Conservation (phyloP, 768 basidiomycete genomes). For the Termitomyces sp. region DNA sequence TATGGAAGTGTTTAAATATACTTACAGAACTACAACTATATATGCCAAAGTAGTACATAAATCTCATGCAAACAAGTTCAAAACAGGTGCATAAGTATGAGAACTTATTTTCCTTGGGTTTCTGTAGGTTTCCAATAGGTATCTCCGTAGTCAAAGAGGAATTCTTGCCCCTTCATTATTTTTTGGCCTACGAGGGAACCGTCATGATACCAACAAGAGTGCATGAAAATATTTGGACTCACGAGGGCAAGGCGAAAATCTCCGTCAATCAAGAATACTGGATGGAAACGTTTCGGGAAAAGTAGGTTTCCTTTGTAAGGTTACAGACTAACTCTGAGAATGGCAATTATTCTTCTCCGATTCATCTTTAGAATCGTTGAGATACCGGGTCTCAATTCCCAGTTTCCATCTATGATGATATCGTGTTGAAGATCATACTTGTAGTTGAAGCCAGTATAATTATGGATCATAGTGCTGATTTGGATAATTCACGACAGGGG, state of each 20-base stretch:
- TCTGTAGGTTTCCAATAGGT: not conserved
- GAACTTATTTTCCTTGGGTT: too few relatives aligned
- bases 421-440: not conserved
- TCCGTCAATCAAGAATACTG: slow-evolving; percentile 2
- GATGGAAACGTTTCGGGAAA: not conserved
- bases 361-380: slow-evolving; percentile 14
- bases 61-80: not conserved
- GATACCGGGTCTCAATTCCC: too few relatives aligned
- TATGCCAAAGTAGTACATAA: not conserved
- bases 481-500: not conserved
- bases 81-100: too few relatives aligned
- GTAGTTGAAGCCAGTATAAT: slow-evolving; percentile 8
- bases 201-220: too few relatives aligned
- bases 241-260: slow-evolving; percentile 2
- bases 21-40: not conserved
- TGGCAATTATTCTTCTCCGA: slow-evolving; percentile 13
- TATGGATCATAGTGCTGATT: slow-evolving; percentile 6
- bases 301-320: not conserved
- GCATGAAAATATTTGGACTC: too few relatives aligned
- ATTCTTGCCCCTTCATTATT: not conserved
- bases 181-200: too few relatives aligned
- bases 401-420: slow-evolving; percentile 3
- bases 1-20: too few relatives aligned
- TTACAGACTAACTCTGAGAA: slow-evolving; percentile 8
- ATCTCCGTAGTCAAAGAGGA: not conserved